phyloP scores from a whole-genome alignment of 2,329 filamentous ascomycete species.

The Colletotrichum sp. region DNA sequence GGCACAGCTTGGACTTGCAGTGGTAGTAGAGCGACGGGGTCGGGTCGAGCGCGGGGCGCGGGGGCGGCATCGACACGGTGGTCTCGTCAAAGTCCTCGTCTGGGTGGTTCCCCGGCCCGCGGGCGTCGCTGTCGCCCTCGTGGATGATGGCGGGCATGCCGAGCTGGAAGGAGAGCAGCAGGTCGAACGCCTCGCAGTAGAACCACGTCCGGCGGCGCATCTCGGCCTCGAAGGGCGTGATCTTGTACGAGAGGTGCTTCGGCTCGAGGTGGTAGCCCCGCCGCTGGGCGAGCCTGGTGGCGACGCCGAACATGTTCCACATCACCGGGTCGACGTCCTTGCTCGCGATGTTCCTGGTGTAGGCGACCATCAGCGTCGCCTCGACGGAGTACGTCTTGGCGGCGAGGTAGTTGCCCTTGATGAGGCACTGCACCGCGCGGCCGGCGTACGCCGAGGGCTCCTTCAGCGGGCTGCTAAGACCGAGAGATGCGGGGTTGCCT shows the following conservation, averaged over 20 bases:
- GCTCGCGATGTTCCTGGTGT: slow-evolving; percentile 45
- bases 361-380: slow-evolving; percentile 51
- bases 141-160: slow-evolving; percentile 56
- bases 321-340: slow-evolving; percentile 47
- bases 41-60: slow-evolving; percentile 46
- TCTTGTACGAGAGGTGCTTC: slow-evolving; percentile 39
- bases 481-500: slow-evolving; percentile 26
- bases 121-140: slow-evolving; percentile 51
- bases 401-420: slow-evolving; percentile 52
- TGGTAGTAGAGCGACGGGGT: slow-evolving; percentile 48
- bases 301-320: slow-evolving; percentile 53
- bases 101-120: slow-evolving; percentile 48
- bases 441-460: slow-evolving; percentile 35
- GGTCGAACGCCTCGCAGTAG: slow-evolving; percentile 50
- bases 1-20: slow-evolving; percentile 47
- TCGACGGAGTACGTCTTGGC: slow-evolving; percentile 52
- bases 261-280: slow-evolving; percentile 59
- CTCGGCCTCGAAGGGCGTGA: slow-evolving; percentile 55
- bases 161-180: slow-evolving; percentile 56
- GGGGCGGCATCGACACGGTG: slow-evolving; percentile 43
- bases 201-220: slow-evolving; percentile 57
- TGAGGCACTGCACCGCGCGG: slow-evolving; percentile 50
- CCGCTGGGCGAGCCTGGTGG: slow-evolving; percentile 53
- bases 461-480: slow-evolving; percentile 25
- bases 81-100: slow-evolving; percentile 59